Evolutionary conservation across 768 basidiomycete genomes (phyloP).

Genomic region (Agrocybe pediades): DNA sequence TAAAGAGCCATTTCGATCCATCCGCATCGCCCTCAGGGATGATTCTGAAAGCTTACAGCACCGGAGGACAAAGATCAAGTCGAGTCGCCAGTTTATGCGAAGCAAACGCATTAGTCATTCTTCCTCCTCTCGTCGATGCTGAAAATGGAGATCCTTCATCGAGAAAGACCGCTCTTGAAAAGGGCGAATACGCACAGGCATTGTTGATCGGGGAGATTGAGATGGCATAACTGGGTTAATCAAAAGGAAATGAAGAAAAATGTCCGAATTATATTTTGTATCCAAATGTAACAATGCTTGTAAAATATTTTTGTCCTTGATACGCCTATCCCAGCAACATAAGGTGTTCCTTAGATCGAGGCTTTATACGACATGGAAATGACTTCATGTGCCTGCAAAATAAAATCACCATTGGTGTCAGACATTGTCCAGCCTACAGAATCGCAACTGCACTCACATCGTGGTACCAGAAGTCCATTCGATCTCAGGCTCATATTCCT

Average conservation of each 20-base stretch:
- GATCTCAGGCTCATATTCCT: constrained; percentile 36
- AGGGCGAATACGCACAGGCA: constrained; percentile 59
- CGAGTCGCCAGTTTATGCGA: constrained; percentile 78
- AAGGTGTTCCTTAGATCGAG: constrained; percentile 20
- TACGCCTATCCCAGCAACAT: constrained; percentile 12
- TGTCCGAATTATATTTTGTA: too few relatives aligned
- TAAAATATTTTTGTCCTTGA: neutral
- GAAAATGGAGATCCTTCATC: constrained; percentile 18
- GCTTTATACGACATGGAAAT: constrained; percentile 26
- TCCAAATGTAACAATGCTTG: too few relatives aligned
- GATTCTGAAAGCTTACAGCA: constrained; percentile 66
- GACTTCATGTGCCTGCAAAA: constrained; percentile 22
- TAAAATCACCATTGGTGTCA: neutral
- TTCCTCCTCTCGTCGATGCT: constrained; percentile 46
- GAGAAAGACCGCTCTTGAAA: constrained; percentile 35
- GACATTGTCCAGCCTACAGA: too few relatives aligned
- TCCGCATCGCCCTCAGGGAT: constrained; percentile 4
- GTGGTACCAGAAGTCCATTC: constrained; percentile 32
- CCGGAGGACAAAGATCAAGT: constrained; percentile 86
- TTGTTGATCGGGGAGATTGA: constrained; percentile 71
- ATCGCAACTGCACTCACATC: constrained; percentile 16
- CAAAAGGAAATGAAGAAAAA: neutral
- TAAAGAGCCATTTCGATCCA: constrained; percentile 30
- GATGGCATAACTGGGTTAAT: constrained; percentile 12
- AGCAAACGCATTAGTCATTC: constrained; percentile 76